Evolutionary conservation across 2,329 filamentous ascomycete species (phyloP).

Genomic region (Eutypa lata): DNA sequence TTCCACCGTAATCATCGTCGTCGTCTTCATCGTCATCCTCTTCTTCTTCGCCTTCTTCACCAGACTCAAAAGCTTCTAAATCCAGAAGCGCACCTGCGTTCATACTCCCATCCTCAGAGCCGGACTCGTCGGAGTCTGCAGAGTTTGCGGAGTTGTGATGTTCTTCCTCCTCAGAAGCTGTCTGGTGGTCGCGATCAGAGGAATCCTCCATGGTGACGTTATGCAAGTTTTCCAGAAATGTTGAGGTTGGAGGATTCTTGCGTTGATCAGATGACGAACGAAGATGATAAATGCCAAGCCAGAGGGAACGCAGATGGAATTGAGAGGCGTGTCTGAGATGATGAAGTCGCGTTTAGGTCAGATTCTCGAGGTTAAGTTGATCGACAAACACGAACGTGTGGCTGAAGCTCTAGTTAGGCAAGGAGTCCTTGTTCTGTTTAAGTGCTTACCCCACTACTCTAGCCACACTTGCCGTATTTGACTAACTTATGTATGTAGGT

Average conservation of each 20-base stretch:
- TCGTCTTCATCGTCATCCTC: conserved; percentile 5
- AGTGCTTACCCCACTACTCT: too few relatives aligned
- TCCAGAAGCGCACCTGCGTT: conserved; percentile 23
- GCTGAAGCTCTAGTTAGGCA: too few relatives aligned
- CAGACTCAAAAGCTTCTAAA: conserved; percentile 27
- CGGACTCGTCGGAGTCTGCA: conserved; percentile 16
- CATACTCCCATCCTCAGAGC: conserved; percentile 2
- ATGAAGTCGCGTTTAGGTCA: too few relatives aligned
- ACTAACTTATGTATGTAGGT: too few relatives aligned
- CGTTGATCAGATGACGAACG: background rate
- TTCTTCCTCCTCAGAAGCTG: background rate
- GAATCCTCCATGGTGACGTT: background rate
- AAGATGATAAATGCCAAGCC: background rate
- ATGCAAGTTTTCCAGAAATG: background rate
- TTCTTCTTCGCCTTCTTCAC: conserved; percentile 14
- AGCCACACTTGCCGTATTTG: too few relatives aligned
- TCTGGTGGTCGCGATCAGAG: background rate
- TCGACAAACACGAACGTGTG: too few relatives aligned
- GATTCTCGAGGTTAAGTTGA: too few relatives aligned
- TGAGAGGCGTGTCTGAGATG: too few relatives aligned
- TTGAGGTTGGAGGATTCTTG: background rate
- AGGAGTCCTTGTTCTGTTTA: too few relatives aligned
- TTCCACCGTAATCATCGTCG: conserved; percentile 1
- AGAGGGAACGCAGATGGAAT: too few relatives aligned
- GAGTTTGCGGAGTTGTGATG: background rate